Conservation (phyloP, 2,329 filamentous ascomycete species). For the Phialemoniopsis sp. region DNA sequence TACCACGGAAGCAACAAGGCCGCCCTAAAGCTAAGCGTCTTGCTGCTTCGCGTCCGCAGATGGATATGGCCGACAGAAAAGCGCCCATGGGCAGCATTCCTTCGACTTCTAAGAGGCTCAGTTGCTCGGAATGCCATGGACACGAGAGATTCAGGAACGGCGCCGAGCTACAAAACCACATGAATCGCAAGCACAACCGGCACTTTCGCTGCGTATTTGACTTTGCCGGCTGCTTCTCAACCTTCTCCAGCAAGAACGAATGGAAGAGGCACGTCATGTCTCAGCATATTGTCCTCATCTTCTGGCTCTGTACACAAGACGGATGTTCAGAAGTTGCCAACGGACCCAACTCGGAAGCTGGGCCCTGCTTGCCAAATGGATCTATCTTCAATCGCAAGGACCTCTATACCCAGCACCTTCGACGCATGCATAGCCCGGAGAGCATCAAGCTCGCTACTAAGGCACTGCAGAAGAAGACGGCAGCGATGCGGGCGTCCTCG, state of each 20-base stretch:
- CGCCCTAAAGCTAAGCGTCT: too few species aligned
- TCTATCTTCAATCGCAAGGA: constrained; percentile 83
- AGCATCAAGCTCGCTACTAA: constrained; percentile 28
- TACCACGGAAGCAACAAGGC: too few species aligned
- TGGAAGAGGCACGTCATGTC: constrained; percentile 88
- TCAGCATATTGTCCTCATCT: constrained; percentile 71
- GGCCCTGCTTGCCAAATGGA: constrained; percentile 41
- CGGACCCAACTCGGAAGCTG: constrained; percentile 12
- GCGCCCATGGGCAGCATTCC: not conserved
- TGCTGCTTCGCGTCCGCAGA: too few species aligned
- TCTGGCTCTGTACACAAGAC: constrained; percentile 72
- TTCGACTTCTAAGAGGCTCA: not conserved
- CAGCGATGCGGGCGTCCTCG: not conserved
- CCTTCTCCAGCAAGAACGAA: constrained; percentile 82
- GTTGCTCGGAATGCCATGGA: constrained; percentile 28
- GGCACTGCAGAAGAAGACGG: constrained; percentile 21
- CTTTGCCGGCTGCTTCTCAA: constrained; percentile 68
- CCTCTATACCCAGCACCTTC: constrained; percentile 81
- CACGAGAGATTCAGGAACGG: constrained; percentile 36
- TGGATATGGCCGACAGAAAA: not conserved
- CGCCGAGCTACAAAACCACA: constrained; percentile 38
- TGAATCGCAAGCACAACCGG: constrained; percentile 47
- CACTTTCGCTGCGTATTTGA: constrained; percentile 74
- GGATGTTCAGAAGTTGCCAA: constrained; percentile 36
- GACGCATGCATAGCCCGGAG: constrained; percentile 72